Base-by-base conservation (phyloP, 2,329 filamentous ascomycete species). In the Cordyceps fumosorosea region DNA sequence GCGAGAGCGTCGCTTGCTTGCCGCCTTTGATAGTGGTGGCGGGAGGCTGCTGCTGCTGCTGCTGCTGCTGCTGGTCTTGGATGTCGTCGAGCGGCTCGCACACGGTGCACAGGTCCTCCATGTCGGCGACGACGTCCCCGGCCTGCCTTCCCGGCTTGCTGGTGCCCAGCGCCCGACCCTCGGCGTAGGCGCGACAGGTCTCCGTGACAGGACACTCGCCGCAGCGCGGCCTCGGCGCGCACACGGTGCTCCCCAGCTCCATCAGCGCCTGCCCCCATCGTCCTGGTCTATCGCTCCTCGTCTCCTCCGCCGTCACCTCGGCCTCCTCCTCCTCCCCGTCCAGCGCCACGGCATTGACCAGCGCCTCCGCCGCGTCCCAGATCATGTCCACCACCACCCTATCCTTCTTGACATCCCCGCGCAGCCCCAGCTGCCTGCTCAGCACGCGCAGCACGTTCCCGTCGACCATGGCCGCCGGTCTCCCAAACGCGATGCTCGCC, bases 211-310 rank as follows among this genome's bases (percentile, higher is more conserved):
- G 83, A 60, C 83, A 85, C 1, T 67, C 67, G 2, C 70, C 71
- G 65, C 85, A 88, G 56, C 81, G 80, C 1, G 85, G 85, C 65
- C 81, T 82, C 0, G 85, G 84, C 7, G 79, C 79, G 66, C 85
- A 88, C 2, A 87, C 69, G 0, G 85, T 88, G 65, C 84, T 86
- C 3, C 85, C 85, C 4, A 88, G 75, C 67, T 88, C 85, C 85
- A 88, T 88, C 29, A 88, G 71, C 0, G 82, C 85, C 68, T 88
- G 85, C 0, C 85, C 85, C 85, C 84, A 87, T 64, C 80, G 72
- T 0, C 84, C 84, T 0, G 85, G 84, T 24, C 80, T 71, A 58
- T 82, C 78, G 60, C 80, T 85, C 16, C 69, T 65, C 24, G 71
- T 66, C 0, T 68, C 68, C 6, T 71, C 69, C 2, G 69, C 66